Base-by-base conservation (phyloP, 1,284 basidiomycete genomes). In the Cutaneotrichosporon dermatis region DNA sequence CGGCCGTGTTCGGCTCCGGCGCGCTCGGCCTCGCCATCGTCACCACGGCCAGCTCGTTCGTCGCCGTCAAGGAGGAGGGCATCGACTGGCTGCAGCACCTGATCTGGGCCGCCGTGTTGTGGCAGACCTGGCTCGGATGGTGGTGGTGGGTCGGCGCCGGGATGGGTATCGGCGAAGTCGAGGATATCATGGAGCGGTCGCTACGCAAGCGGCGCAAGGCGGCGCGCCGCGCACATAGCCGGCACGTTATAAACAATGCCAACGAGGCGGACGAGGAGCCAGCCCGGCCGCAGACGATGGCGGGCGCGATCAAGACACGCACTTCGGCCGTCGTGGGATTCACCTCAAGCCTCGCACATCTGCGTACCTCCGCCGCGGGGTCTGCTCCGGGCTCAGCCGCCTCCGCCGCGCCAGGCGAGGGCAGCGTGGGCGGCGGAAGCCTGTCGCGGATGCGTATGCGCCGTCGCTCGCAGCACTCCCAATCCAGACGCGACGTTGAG, bases 101-200 rank as follows among this genome's bases (percentile, higher is more conserved):
- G 51, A 85, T 91, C 76, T 92, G 89, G 85, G 86, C 88, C 3
- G 86, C 93, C 45, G 84, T 94, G 10, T 83, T 95, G 13, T 95
- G 92, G 92, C 92, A 96, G 80, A 90, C 86, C 76, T 81, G 75
- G 79, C 63, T 82, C 52, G 90, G 90, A 0, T 95, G 90, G 89
- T 94, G 92, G 92, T 94, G 92, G 92, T 97, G 92, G 92, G 92
- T 94, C 16, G 93, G 93, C 13, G 87, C 90, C 1, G 92, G 92
- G 60, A 83, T 89, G 86, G 80, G 84, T 73, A 81, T 86, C 55
- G 64, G 64, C 37, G 61, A 79, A 58, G 78, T 79, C 49, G 77
- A 79, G 66, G 76, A 79, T 59, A 73, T 79, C 35, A 74, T 79
- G 70, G 70, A 75, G 63, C 65, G 75, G 48, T 68, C 72, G 25